Evolutionary conservation across 75 land plant species (phyloP), one percentile per base, ranked within the genome.

Genomic region (Larix kaempferi): DNA sequence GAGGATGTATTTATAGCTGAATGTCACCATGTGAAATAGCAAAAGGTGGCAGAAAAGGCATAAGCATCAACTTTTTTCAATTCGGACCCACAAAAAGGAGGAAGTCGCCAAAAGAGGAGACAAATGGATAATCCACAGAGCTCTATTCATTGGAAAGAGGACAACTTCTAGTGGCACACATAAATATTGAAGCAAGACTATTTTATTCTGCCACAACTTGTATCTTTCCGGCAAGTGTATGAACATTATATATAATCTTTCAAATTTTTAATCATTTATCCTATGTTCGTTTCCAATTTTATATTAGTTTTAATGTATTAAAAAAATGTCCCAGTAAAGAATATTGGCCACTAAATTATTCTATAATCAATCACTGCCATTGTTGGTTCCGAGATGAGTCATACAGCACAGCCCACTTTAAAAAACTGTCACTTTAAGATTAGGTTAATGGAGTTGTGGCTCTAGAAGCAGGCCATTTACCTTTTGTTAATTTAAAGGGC

Each of bases 111-210:
- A 69, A 41, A 69, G 39, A 41, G 73, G 73, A 23, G 73, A 69
- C 73, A 69, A 69, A 41, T 41, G 73, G 73, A 69, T 69, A 69
- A 69, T 69, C 49, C 52, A 41, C 73, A 69, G 54, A 49, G 54
- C 54, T 49, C 54, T 49, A 49, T 10, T 10, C 54, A 49, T 49
- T 11, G 12, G 10, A 49, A 49, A 49, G 54, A 49, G 12, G 54
- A 49, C 54, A 39, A 39, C 41, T 39, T 39, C 41, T 39, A 49
- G 54, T 49, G 54, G 33, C 33, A 29, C 54, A 65, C 7, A 17
- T 16, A 35, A 35, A 29, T 16, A 16, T 4, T 15, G 37, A 26
- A 12, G 19, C 35, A 65, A 33, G 33, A 16, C 8, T 16, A 35
- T 65, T 16, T 25, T 25, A 23, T 23, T 23, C 23, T n/a, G n/a